These are phyloP conservation scores for Fistulinella prunicolor DNA, from an alignment of 768 basidiomycete genomes.

Conservation along the genomic window DNA sequence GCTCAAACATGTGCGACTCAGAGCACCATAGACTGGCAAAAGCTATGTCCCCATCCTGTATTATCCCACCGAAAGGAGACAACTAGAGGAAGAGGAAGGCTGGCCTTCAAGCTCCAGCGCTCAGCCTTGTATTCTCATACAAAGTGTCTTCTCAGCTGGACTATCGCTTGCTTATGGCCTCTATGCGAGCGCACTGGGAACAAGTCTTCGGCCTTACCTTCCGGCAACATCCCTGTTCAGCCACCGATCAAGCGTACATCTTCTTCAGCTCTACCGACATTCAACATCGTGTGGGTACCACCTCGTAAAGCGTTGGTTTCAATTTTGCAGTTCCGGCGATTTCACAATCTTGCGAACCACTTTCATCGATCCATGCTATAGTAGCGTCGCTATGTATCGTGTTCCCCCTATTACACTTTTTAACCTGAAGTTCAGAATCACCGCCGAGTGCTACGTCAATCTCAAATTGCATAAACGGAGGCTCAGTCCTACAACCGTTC, in stretches of 20 bases:
- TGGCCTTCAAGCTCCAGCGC: too few species aligned
- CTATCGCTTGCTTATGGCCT: conserved; percentile 41
- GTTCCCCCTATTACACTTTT: not conserved
- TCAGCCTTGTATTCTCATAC: too few species aligned
- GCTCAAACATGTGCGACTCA: conserved; percentile 22
- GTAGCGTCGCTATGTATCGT: conserved; percentile 4
- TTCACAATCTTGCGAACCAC: conserved; percentile 4
- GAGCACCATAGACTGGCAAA: conserved; percentile 10
- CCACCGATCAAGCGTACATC: conserved; percentile 1
- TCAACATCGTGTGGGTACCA: not conserved
- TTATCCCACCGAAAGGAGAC: conserved; percentile 19
- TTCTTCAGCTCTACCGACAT: not conserved
- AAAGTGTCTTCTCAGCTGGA: too few species aligned
- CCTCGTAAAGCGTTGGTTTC: conserved; percentile 7
- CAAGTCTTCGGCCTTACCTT: conserved; percentile 7
- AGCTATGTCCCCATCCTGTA: conserved; percentile 7
- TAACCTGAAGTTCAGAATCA: not conserved
- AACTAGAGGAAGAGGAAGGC: too few species aligned
- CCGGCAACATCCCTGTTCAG: conserved; percentile 4
- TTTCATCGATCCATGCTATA: conserved; percentile 20
- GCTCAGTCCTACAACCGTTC: not conserved
- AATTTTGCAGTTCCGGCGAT: not conserved
- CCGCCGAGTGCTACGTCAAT: not conserved
- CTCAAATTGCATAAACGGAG: not conserved
- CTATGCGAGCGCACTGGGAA: conserved; percentile 40